Percentiles rank a stretch among this genome's conserved stretches.
phyloP scores from a whole-genome alignment of 805 yeast species.

The Kodamaea laetipori region DNA sequence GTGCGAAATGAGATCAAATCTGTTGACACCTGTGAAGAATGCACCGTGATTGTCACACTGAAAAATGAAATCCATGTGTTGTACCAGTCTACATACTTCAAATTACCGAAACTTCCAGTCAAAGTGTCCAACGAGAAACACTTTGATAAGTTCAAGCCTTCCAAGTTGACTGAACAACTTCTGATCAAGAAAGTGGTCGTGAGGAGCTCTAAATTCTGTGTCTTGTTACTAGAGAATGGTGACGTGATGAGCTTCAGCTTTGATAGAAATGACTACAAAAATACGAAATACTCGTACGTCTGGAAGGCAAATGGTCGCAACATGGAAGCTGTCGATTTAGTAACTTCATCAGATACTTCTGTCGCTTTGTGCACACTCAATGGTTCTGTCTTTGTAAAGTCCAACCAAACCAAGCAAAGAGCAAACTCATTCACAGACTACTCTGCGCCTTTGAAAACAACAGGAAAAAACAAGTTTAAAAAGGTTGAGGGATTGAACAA shows the following conservation, averaged over 20 bases:
- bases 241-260: constrained; percentile 47
- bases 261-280: constrained; percentile 30
- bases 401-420: constrained; percentile 24
- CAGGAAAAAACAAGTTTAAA: constrained; percentile 48
- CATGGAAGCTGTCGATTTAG: constrained; percentile 65
- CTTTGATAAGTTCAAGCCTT: constrained; percentile 58
- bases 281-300: constrained; percentile 47
- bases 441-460: constrained; percentile 31
- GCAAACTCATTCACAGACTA: constrained; percentile 36
- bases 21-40: constrained; percentile 65
- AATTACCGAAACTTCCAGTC: constrained; percentile 44
- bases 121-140: constrained; percentile 39
- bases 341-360: constrained; percentile 67
- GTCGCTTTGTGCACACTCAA: constrained; percentile 64
- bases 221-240: constrained; percentile 61
- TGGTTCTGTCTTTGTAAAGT: constrained; percentile 63
- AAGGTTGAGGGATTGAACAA: constrained; percentile 56
- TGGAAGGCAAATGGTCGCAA: constrained; percentile 67
- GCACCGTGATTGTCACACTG: constrained; percentile 64
- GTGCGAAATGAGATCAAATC: constrained; percentile 52
- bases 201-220: constrained; percentile 45
- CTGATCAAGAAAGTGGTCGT: constrained; percentile 34
- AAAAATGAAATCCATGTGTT: constrained; percentile 65
- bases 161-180: constrained; percentile 45
- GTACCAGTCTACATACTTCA: constrained; percentile 56